These are phyloP conservation scores for Talaromyces proteolyticus DNA, from an alignment of 495 filamentous ascomycete species.

Conservation along the genomic window DNA sequence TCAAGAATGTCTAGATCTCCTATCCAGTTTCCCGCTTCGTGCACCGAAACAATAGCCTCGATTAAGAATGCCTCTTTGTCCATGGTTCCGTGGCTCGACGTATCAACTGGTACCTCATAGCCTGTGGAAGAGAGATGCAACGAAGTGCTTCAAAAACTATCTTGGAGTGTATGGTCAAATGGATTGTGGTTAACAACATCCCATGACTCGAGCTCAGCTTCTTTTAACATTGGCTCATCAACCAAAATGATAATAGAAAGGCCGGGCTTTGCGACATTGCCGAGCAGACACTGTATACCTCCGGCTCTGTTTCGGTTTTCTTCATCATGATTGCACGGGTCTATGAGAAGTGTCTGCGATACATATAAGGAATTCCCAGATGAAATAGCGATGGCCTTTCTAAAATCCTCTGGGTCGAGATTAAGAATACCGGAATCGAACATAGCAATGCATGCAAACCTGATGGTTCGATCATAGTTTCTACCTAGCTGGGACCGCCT, in stretches of 20 bases:
- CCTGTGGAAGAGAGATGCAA: slow-evolving; percentile 36
- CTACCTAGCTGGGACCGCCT: no score
- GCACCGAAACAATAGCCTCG: slow-evolving; percentile 23
- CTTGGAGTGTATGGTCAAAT: slow-evolving; percentile 21
- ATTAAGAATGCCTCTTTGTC: slow-evolving; percentile 20
- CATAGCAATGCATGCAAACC: no score
- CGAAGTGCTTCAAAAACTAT: slow-evolving; percentile 25
- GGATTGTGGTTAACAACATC: slow-evolving; percentile 15
- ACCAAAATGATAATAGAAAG: slow-evolving; percentile 24
- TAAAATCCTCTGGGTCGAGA: slow-evolving; percentile 13
- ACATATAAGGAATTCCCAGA: slow-evolving; percentile 26
- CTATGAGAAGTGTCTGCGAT: slow-evolving; percentile 16
- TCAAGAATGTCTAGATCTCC: slow-evolving; percentile 28
- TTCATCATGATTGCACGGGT: slow-evolving; percentile 12
- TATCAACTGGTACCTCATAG: slow-evolving; percentile 17
- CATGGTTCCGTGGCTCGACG: slow-evolving; percentile 9
- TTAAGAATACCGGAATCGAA: slow-evolving; percentile 22
- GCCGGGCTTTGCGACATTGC: slow-evolving; percentile 28
- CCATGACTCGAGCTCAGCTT: slow-evolving; percentile 10
- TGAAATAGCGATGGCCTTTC: slow-evolving; percentile 21
- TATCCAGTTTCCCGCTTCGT: slow-evolving; percentile 27
- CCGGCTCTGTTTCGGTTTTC: no score
- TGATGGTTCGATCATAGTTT: no score
- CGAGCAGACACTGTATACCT: slow-evolving; percentile 17
- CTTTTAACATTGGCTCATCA: slow-evolving; percentile 8